Evolutionary conservation across 331 rosid species (phyloP).

Genomic region (Cydonia oblonga): DNA sequence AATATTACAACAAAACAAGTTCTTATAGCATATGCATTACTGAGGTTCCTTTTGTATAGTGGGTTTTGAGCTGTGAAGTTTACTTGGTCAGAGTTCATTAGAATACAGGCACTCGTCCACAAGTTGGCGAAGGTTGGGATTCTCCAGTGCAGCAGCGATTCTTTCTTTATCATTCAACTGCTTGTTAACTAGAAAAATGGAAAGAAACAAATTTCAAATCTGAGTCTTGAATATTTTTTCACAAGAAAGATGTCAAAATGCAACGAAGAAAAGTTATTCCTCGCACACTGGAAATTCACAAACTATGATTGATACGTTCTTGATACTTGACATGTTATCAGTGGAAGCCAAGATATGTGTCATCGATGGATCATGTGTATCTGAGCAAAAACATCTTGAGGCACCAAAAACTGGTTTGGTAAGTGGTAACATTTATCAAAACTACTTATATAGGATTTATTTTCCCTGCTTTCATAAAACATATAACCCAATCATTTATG

Average conservation of each 20-base stretch:
- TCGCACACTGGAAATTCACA: background rate
- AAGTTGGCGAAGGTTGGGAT: slow-evolving; percentile 94
- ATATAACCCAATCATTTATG: background rate
- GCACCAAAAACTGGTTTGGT: background rate
- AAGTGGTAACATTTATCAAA: background rate
- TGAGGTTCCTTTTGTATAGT: slow-evolving; percentile 17
- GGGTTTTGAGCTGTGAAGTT: slow-evolving; percentile 3
- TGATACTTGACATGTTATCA: background rate
- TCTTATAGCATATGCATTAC: slow-evolving; percentile 14
- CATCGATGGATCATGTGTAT: background rate
- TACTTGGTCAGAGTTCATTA: slow-evolving; percentile 55
- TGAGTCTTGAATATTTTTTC: background rate
- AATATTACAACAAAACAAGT: slow-evolving; percentile 8
- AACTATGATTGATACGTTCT: background rate
- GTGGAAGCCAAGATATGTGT: background rate
- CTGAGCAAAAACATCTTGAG: background rate
- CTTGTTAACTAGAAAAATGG: slow-evolving; percentile 62
- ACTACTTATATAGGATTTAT: background rate
- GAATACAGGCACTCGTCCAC: slow-evolving; percentile 91
- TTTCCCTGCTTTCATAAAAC: no score
- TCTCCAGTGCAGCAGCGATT: slow-evolving; percentile 92
- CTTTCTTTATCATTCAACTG: slow-evolving; percentile 93
- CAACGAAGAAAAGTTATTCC: background rate
- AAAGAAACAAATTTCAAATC: background rate
- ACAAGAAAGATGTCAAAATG: background rate